Percentiles rank a stretch among this genome's conserved stretches.
Conservation (phyloP, 2,329 filamentous ascomycete species). For the Aspergillus sclerotialis region DNA sequence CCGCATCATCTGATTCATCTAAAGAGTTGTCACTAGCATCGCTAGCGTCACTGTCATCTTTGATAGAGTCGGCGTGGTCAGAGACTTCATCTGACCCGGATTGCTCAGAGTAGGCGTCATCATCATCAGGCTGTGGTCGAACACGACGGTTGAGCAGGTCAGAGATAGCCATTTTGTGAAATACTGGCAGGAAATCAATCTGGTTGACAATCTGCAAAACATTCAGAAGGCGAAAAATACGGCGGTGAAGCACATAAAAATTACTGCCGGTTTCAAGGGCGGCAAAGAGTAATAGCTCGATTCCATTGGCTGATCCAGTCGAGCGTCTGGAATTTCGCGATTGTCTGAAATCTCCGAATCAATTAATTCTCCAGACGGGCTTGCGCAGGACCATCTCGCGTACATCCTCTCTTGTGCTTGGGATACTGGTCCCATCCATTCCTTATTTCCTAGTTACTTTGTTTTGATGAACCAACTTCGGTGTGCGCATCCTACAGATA, state of each 20-base stretch:
- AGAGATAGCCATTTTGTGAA: slow-evolving; percentile 30
- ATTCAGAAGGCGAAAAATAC: too few relatives aligned
- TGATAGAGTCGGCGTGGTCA: slow-evolving; percentile 7
- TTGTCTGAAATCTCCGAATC: too few relatives aligned
- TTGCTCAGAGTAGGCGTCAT: slow-evolving; percentile 35
- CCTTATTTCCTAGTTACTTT: too few relatives aligned
- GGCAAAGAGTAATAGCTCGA: slow-evolving; percentile 13
- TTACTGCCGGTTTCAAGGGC: slow-evolving; percentile 20
- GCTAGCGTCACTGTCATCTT: slow-evolving; percentile 9
- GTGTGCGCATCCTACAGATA: too few relatives aligned
- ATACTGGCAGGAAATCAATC: too few relatives aligned
- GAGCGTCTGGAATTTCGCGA: slow-evolving; percentile 1
- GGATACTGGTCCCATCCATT: too few relatives aligned
- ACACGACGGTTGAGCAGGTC: slow-evolving; percentile 37
- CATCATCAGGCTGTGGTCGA: slow-evolving; percentile 27
- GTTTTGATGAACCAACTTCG: too few relatives aligned
- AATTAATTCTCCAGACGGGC: too few relatives aligned
- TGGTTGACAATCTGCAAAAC: too few relatives aligned
- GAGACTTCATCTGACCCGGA: slow-evolving; percentile 14
- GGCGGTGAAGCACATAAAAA: slow-evolving; percentile 4
- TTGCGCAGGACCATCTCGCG: too few relatives aligned
- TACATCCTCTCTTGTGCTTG: too few relatives aligned
- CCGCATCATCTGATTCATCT: slow-evolving; percentile 7
- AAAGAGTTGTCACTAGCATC: slow-evolving; percentile 6
- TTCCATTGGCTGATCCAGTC: slow-evolving; percentile 15